Base-by-base conservation (phyloP, 106 monocot species). In the Apostasia ramifera region DNA sequence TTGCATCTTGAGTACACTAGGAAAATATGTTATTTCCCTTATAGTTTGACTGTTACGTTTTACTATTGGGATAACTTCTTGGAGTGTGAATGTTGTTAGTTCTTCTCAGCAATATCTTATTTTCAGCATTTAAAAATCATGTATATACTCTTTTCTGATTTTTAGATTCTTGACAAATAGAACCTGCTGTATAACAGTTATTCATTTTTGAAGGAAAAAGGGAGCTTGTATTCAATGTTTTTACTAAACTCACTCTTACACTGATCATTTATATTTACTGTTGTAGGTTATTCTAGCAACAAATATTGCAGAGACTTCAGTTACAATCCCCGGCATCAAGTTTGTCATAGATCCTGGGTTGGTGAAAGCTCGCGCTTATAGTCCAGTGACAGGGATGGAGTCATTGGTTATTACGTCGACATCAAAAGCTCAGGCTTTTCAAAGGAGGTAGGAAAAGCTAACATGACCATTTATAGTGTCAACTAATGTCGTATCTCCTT, bases 241-340 rank as follows among this genome's bases (percentile, higher is more conserved):
- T 26, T 26, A 26, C 26, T 26, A 26, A 26, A 26, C 26, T 26
- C 26, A 26, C 26, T 26, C 26, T 26, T 26, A 26, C 26, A 26
- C 26, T 26, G 26, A 26, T 26, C 26, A 26, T 26, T 26, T 26
- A 26, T 26, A 26, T 43, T 44, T 9, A 13, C 11, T 45, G 59
- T 0, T 76, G 47, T 54, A 97, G 92, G 83, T 97, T 39, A 85
- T 98, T 79, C 82, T 98, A 57, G 92, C 97, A 8, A 98, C 97
- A 54, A 98, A 98, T 85, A 93, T 98, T 73, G 97, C 92, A 46
- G 97, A 98, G 71, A 98, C 97, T 77, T 98, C 97, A 57, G 79
- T 98, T 45, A 98, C 92, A 73, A 98, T 98, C 46, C 97, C 90
- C 74, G 97, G 97, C 50, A 89, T 98, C 73, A 98, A 90, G 63